Evolutionary conservation across 2,329 filamentous ascomycete genomes (phyloP).

Genomic region (Monosporascus sp.): DNA sequence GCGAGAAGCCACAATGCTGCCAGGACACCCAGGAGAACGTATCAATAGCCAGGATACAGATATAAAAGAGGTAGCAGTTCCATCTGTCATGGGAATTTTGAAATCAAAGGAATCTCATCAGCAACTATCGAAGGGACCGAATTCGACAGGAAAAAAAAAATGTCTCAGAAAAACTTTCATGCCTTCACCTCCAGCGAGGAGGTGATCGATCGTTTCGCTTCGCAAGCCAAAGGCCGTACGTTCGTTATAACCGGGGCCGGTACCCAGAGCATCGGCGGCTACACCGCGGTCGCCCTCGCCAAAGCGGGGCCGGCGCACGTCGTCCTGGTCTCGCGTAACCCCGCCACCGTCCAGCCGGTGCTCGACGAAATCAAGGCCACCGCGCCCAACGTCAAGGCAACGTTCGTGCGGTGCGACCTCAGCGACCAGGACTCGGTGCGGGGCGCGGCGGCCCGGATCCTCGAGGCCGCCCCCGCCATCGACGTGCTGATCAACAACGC

Average conservation of each 20-base stretch:
- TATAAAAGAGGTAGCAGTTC: background rate
- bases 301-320: slow-evolving; percentile 7
- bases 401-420: slow-evolving; percentile 12
- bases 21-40: no score
- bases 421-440: slow-evolving; percentile 13
- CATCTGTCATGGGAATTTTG: background rate
- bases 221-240: slow-evolving; percentile 10
- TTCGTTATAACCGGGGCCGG: slow-evolving; percentile 14
- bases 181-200: background rate
- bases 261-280: slow-evolving; percentile 1
- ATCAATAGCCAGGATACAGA: no score
- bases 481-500: slow-evolving; percentile 15
- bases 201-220: background rate
- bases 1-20: no score
- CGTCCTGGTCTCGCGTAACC: slow-evolving; percentile 13
- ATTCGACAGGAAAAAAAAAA: background rate
- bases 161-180: background rate
- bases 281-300: slow-evolving; percentile 3
- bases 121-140: background rate
- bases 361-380: slow-evolving; percentile 10
- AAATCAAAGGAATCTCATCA: background rate
- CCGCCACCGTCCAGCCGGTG: slow-evolving; percentile 11
- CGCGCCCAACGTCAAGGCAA: slow-evolving; percentile 8
- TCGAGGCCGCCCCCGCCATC: slow-evolving; percentile 7
- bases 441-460: slow-evolving; percentile 9